These are phyloP conservation scores for Zostera marina DNA, from an alignment of 116 monocot species.

Conservation along the genomic window DNA sequence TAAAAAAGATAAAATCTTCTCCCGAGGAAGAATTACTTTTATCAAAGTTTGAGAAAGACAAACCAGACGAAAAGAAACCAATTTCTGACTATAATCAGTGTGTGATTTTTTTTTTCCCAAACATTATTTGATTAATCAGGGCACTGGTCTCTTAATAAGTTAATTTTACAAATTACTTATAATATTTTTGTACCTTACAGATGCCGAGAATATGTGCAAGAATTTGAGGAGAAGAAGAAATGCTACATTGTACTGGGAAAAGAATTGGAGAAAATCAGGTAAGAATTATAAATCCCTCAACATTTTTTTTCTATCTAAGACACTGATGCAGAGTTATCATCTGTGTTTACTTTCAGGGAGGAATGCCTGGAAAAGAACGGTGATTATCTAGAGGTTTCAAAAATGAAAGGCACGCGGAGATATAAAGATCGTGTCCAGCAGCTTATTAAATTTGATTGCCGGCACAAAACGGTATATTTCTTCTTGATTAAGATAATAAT, in stretches of 20 bases:
- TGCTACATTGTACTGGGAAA: slow-evolving; percentile 53
- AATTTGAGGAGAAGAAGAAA: slow-evolving; percentile 64
- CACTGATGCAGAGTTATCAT: no score
- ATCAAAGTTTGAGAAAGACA: slow-evolving; percentile 70
- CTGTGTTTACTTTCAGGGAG: slow-evolving; percentile 19
- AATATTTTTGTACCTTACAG: slow-evolving; percentile 15
- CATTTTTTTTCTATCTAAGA: not conserved
- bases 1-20: slow-evolving; percentile 38
- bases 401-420: slow-evolving; percentile 28
- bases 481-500: not conserved
- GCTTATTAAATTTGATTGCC: slow-evolving; percentile 47
- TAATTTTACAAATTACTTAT: not conserved
- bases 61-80: slow-evolving; percentile 53
- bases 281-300: slow-evolving; percentile 5
- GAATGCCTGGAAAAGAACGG: slow-evolving; percentile 57
- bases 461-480: slow-evolving; percentile 34
- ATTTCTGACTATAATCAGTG: slow-evolving; percentile 62
- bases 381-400: slow-evolving; percentile 44
- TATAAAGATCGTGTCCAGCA: slow-evolving; percentile 35
- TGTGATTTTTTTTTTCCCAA: slow-evolving; percentile 30
- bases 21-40: slow-evolving; percentile 48
- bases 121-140: not conserved
- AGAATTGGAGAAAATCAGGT: slow-evolving; percentile 69
- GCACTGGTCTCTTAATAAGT: not conserved
- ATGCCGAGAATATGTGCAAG: slow-evolving; percentile 75